Evolutionary conservation across 768 basidiomycete genomes (phyloP).

Genomic region (Rhizopogon vesiculosus): DNA sequence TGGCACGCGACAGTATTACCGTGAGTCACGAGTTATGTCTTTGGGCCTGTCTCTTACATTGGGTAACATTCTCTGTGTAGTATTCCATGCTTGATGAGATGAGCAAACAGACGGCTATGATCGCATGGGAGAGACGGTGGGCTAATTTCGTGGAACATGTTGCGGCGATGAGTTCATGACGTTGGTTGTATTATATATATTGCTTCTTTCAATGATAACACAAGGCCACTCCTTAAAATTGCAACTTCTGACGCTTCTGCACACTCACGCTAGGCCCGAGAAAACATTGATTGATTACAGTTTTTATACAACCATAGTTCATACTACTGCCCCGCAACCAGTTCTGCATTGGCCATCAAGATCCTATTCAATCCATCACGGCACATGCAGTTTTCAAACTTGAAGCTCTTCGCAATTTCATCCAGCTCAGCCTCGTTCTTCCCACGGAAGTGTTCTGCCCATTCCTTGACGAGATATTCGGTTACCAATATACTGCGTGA

Average conservation of each 20-base stretch:
- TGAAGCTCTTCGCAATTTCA: slow-evolving; percentile 70
- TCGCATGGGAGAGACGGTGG: slow-evolving; percentile 45
- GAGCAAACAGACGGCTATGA: slow-evolving; percentile 41
- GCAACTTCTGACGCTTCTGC: no score
- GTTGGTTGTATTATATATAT: not conserved
- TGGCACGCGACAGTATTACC: slow-evolving; percentile 61
- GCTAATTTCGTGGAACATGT: slow-evolving; percentile 35
- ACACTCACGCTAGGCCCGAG: no score
- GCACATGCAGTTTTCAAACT: slow-evolving; percentile 63
- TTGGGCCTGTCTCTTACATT: not conserved
- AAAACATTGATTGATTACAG: no score
- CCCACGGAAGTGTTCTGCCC: slow-evolving; percentile 65
- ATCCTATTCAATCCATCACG: slow-evolving; percentile 62
- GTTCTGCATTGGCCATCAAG: slow-evolving; percentile 37
- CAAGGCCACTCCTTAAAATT: no score
- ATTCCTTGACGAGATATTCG: slow-evolving; percentile 69
- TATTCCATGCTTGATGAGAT: slow-evolving; percentile 43
- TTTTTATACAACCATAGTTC: not conserved
- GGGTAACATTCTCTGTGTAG: slow-evolving; percentile 21
- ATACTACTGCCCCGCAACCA: slow-evolving; percentile 2
- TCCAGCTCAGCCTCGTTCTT: slow-evolving; percentile 61
- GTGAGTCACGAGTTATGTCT: slow-evolving; percentile 23
- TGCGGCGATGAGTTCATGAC: slow-evolving; percentile 14
- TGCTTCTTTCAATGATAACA: no score
- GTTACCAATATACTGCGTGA: slow-evolving; percentile 64